phyloP scores from a whole-genome alignment of 495 filamentous ascomycete species.

The Durotheca rogersii region DNA sequence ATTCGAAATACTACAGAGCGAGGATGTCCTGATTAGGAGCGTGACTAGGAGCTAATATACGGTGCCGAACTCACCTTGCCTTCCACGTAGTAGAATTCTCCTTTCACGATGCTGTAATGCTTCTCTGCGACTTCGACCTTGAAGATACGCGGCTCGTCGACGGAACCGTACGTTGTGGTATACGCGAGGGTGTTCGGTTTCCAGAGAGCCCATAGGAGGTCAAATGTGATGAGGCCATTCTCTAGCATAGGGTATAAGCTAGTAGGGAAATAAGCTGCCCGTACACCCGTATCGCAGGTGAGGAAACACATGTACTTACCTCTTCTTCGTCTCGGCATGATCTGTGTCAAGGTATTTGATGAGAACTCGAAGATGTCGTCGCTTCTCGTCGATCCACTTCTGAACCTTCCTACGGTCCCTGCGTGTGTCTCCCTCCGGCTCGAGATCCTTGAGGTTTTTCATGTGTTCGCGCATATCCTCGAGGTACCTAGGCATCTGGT shows the following conservation, averaged over 20 bases:
- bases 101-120: constrained; percentile 70
- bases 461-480: constrained; percentile 68
- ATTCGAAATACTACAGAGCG: constrained; percentile 59
- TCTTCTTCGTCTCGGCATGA: constrained; percentile 73
- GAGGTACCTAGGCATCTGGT: constrained; percentile 53
- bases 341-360: constrained; percentile 81
- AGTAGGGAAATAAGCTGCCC: background rate
- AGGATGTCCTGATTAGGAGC: constrained; percentile 1
- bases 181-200: constrained; percentile 87
- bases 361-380: constrained; percentile 72
- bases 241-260: constrained; percentile 81
- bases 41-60: background rate
- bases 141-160: constrained; percentile 85
- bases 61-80: constrained; percentile 58
- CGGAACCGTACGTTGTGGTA: constrained; percentile 74
- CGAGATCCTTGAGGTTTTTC: constrained; percentile 64
- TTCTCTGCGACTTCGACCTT: constrained; percentile 80
- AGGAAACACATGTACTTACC: constrained; percentile 32
- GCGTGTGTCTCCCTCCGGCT: constrained; percentile 47
- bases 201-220: constrained; percentile 86
- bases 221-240: constrained; percentile 84
- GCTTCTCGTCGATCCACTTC: constrained; percentile 67
- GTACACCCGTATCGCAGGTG: background rate
- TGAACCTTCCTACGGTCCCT: constrained; percentile 59
- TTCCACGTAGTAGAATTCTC: constrained; percentile 79